phyloP scores from a whole-genome alignment of 2,329 filamentous ascomycete species.

The Torrubiella hemipterigena region DNA sequence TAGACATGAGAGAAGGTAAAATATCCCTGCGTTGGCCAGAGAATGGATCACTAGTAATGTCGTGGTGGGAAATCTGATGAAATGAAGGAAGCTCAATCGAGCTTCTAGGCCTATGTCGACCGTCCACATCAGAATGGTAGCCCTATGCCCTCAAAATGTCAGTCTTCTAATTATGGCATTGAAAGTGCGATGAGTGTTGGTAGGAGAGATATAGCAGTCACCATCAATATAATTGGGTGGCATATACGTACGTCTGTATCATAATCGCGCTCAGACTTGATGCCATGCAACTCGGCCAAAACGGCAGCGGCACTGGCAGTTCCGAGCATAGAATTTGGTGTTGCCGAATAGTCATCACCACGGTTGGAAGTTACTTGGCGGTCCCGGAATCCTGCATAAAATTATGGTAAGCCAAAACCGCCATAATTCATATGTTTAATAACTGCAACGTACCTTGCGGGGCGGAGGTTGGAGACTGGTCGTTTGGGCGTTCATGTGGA shows the following conservation, averaged over 20 bases:
- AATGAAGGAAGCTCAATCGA: constrained; percentile 65
- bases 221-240: no score
- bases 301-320: constrained; percentile 67
- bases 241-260: constrained; percentile 72
- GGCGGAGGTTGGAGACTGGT: constrained; percentile 19
- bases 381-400: constrained; percentile 17
- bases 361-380: constrained; percentile 12
- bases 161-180: no score
- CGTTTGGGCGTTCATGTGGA: constrained; percentile 53
- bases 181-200: no score
- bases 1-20: constrained; percentile 69
- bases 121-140: constrained; percentile 60
- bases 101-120: constrained; percentile 48
- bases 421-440: no score
- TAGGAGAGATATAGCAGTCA: constrained; percentile 29
- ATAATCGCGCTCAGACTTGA: constrained; percentile 65
- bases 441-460: constrained; percentile 18
- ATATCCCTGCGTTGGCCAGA: constrained; percentile 58
- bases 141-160: no score
- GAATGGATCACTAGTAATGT: constrained; percentile 64
- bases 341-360: constrained; percentile 54
- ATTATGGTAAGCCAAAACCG: no score
- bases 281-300: constrained; percentile 68
- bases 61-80: constrained; percentile 35
- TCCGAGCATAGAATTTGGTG: constrained; percentile 33